Conservation (phyloP, 305 asterid species). For the Nicotiana rustica region DNA sequence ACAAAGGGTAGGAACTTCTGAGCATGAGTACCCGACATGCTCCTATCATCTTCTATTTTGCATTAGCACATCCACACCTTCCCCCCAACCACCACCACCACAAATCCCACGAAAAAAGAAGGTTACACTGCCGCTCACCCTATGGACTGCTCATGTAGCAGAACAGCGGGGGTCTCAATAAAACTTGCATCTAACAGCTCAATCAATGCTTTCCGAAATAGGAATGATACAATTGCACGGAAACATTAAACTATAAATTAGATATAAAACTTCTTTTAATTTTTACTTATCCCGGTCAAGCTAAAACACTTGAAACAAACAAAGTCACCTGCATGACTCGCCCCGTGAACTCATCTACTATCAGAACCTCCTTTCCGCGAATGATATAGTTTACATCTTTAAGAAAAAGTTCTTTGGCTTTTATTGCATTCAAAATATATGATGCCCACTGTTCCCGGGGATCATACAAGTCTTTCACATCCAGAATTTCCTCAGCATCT, state of each 20-base stretch:
- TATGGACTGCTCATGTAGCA: conserved; percentile 24
- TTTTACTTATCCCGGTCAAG: conserved; percentile 5
- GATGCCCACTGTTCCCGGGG: conserved; percentile 99
- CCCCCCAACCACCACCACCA: background rate
- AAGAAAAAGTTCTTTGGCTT: conserved; percentile 96
- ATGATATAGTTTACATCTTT: conserved; percentile 94
- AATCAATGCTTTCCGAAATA: background rate
- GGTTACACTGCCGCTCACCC: conserved; percentile 2
- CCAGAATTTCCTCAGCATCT: conserved; percentile 96
- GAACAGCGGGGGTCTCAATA: background rate
- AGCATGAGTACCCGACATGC: background rate
- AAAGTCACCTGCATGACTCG: conserved; percentile 96
- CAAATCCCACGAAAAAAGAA: background rate
- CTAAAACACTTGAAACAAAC: conserved; percentile 29
- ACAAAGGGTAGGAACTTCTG: background rate
- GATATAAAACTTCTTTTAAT: background rate
- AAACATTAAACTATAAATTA: background rate
- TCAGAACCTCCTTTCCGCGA: conserved; percentile 93
- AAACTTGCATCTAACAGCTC: background rate
- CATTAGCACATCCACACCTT: background rate
- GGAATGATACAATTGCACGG: background rate
- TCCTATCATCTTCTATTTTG: conserved; percentile 15
- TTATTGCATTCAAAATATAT: conserved; percentile 86
- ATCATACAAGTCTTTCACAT: conserved; percentile 92
- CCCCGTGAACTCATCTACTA: conserved; percentile 98